Evolutionary conservation across 768 basidiomycete species (phyloP).

Genomic region (Lentinus tigrinus): DNA sequence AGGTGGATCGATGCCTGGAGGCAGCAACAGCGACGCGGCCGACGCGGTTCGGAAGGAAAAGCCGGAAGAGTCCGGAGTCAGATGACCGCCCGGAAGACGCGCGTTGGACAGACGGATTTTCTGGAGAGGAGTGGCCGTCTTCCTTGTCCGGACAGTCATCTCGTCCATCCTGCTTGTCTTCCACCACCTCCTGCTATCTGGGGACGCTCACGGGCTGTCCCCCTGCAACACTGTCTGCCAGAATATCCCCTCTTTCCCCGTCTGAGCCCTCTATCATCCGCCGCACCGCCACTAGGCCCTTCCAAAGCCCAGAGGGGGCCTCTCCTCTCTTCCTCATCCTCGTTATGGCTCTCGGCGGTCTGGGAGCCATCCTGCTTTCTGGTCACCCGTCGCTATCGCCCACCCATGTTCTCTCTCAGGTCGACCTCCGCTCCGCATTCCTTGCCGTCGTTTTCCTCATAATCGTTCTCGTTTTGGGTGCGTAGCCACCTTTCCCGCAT

Average conservation of each 20-base stretch:
- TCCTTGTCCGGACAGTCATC: slow-evolving; percentile 1
- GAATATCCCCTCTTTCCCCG: slow-evolving; percentile 14
- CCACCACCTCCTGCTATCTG: slow-evolving; percentile 7
- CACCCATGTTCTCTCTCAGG: slow-evolving; percentile 44
- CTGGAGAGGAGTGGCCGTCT: neutral
- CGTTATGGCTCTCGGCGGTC: slow-evolving; percentile 62
- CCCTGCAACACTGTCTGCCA: slow-evolving; percentile 26
- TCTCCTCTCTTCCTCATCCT: slow-evolving; percentile 55
- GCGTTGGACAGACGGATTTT: slow-evolving; percentile 12
- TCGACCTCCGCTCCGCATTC: slow-evolving; percentile 70
- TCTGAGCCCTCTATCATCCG: slow-evolving; percentile 21
- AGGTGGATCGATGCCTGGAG: neutral
- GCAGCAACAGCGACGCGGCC: neutral
- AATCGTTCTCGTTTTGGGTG: slow-evolving; percentile 72
- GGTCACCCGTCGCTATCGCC: slow-evolving; percentile 46
- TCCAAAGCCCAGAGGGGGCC: slow-evolving; percentile 36
- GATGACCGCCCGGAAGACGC: slow-evolving; percentile 12
- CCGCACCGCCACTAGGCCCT: slow-evolving; percentile 23
- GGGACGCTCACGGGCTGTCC: slow-evolving; percentile 25
- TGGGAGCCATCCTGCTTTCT: slow-evolving; percentile 60
- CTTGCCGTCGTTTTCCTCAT: slow-evolving; percentile 67
- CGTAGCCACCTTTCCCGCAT: slow-evolving; percentile 26
- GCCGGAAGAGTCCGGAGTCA: slow-evolving; percentile 15
- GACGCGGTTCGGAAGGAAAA: slow-evolving; percentile 11
- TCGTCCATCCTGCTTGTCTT: slow-evolving; percentile 9